Evolutionary conservation across 768 basidiomycete genomes (phyloP), one percentile per base, ranked within the genome.

Genomic region (Calocera cornea): DNA sequence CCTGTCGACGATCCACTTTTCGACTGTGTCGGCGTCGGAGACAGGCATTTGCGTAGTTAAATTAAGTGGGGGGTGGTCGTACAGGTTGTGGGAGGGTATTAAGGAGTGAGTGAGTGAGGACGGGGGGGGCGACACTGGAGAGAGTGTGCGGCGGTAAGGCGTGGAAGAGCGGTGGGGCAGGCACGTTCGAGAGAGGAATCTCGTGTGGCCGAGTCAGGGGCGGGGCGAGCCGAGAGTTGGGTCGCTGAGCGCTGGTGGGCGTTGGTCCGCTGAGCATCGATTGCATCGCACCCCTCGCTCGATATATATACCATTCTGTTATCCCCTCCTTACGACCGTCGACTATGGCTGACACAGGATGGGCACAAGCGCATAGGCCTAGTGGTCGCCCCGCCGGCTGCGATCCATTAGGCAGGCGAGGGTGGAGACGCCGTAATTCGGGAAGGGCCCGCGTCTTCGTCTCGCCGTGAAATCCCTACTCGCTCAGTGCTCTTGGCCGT

Each of bases 1-100:
- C 64, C 86, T 82, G 78, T 92, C 90, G 75, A 87, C 85, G 78
- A 92, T 86, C 80, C 88, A 90, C 71, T 84, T 80, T 72, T 85
- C 81, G 70, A 89, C 81, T 70, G 83, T 87, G 64, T 86, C 83
- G 67, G 83, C 80, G 70, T 84, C 83, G 64, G 87, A 86, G 76
- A 84, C 79, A 63, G 87, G 54, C 54, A 60, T 60, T 60, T 11
- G 14, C 16, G 11, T 50, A 50, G 8, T 60, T 29, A 16, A 60
- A 33, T 60, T 60, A 29, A 86, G 1, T 86, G 83, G 33, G 85
- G 80, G 74, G 76, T 27, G 31, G 68, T 64, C 75, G 47, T 80
- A 78, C 68, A 80, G 71, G 71, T 81, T 81, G 84, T 74, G 69
- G 66, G 65, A 68, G 71, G 65, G 68, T 66, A 67, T 54, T 31